Base-by-base conservation (phyloP, 371 early-diverging fungal species). In the Zopfochytrium polystomum region DNA sequence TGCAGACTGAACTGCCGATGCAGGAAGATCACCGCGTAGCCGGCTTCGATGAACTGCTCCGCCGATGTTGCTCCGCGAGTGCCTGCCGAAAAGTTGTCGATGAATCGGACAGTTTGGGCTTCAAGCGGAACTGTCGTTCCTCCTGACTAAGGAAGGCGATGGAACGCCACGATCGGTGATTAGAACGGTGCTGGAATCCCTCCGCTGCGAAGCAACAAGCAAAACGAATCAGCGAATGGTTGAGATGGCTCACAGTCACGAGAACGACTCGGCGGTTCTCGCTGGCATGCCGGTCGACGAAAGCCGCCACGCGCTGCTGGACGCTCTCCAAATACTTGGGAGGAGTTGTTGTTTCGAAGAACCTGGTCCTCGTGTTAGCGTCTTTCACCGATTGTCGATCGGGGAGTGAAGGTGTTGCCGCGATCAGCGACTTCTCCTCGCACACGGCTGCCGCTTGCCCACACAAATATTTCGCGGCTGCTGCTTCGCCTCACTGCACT, bases 71-170 rank as follows among this genome's bases (percentile, higher is more conserved):
- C 92, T 33, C 99, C 99, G 27, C 99, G 89, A 2, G 90, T 95
- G 27, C 99, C 99, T 15, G 90, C 93, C 56, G 90, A 90, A 70
- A 98, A 97, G 80, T 98, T 98, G 76, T 98, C 99, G 58, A 98
- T 85, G 73, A 96, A 98, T n/a, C 99, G 88, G 30, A 98, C 98
- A 4, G 96, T 98, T 63, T 96, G 86, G 60, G 87, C 86, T 70
- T 98, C 98, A 18, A 98, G 77, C 20, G 96, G 98, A 18, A 96
- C 96, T 0, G 93, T 95, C 1, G 99, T 98, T 44, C 98, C 98
- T 45, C 98, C 99, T 61, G 79, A 79, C 94, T 94, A 32, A 26
- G 32, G 26, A 50, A 31, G 34, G 18, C 38, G 57, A 45, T 44
- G 15, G n/a, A 29, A 49, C 15, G 49, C 34, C 42, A 23, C 22